Base-by-base conservation (phyloP, 2,329 filamentous ascomycete species). In the Penicillium griseofulvum region DNA sequence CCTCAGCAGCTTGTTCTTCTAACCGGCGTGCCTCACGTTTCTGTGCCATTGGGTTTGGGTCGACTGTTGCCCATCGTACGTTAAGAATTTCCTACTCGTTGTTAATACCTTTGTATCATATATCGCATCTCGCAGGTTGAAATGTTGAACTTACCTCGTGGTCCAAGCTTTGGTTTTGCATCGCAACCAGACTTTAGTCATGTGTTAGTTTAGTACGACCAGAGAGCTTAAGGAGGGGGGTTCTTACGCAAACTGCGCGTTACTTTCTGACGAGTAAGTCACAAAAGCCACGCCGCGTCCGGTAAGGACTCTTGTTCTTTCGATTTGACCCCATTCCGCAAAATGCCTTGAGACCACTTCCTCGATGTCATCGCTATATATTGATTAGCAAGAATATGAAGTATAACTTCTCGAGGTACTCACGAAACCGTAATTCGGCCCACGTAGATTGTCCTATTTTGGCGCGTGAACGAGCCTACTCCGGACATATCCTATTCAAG, bases 1-100 rank as follows among this genome's bases (percentile, higher is more conserved):
- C 95, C 67, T 97, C 94, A 0, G 94, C 94, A 2, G 94, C 94
- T 72, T 99, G 94, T 70, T 99, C 94, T 71, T 99, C 94, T 57
- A 99, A 88, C 38, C 88, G 83, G 37, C 88, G 82, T 3, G 89
- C 93, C 75, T 99, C 94, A 57, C 95, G 83, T 61, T 95, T 95
- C 72, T 96, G 91, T 2, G 93, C 91, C 79, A 94, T 87, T 0
- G 94, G 94, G 65, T 99, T 99, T 1, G 94, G 94, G 70, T 99
- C 94, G 7, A 91, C 89, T 0, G 94, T 99, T 39, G 94, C 94
- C 94, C 94, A 99, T 60, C 95, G 83, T 45, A 99, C 92, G 73
- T 99, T 99, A 26, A 99, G 78, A 22, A 97, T 87, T 75, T 99
- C 94, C 59, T 86, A 34, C 22, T 42, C 11, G 8, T n/a, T 16